Percentiles rank a stretch among this genome's conserved stretches.
Conservation (phyloP, 2,329 filamentous ascomycete species). For the Xylaria sp. region DNA sequence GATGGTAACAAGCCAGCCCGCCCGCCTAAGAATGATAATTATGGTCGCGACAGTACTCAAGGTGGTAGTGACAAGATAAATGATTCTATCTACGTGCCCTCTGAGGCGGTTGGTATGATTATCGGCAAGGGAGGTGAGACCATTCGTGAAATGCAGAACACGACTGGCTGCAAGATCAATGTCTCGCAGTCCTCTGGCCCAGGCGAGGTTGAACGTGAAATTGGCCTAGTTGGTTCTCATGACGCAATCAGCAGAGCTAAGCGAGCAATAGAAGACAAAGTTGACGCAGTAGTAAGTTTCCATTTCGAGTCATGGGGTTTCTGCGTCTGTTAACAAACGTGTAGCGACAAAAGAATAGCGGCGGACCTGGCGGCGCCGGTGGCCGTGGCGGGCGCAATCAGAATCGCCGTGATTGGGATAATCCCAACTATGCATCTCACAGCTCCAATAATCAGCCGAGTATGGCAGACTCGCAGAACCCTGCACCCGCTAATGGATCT, state of each 20-base stretch:
- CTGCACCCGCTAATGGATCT: slow-evolving; percentile 61
- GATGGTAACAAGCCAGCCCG: slow-evolving; percentile 52
- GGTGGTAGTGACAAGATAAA: slow-evolving; percentile 74
- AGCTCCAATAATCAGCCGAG: slow-evolving; percentile 56
- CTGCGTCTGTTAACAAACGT: slow-evolving; percentile 46
- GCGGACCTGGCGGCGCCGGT: slow-evolving; percentile 58
- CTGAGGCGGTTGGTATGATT: slow-evolving; percentile 95
- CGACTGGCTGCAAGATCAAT: slow-evolving; percentile 93
- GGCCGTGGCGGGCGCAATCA: slow-evolving; percentile 53
- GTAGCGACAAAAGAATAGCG: slow-evolving; percentile 66
- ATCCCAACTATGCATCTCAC: slow-evolving; percentile 63
- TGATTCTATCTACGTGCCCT: slow-evolving; percentile 86
- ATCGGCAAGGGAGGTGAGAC: slow-evolving; percentile 95
- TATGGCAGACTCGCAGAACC: slow-evolving; percentile 52
- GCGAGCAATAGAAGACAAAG: slow-evolving; percentile 88
- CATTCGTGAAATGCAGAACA: slow-evolving; percentile 91
- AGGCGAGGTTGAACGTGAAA: slow-evolving; percentile 83
- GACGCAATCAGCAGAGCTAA: slow-evolving; percentile 85
- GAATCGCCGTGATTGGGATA: slow-evolving; percentile 65
- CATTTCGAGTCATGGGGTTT: neutral
- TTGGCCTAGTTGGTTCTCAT: slow-evolving; percentile 81
- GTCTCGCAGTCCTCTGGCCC: slow-evolving; percentile 84
- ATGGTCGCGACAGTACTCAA: slow-evolving; percentile 56
- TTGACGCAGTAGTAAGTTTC: slow-evolving; percentile 82
- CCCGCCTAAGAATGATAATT: slow-evolving; percentile 51